phyloP scores from a whole-genome alignment of 345 rosid species.

The Euphorbia pulcherrima region DNA sequence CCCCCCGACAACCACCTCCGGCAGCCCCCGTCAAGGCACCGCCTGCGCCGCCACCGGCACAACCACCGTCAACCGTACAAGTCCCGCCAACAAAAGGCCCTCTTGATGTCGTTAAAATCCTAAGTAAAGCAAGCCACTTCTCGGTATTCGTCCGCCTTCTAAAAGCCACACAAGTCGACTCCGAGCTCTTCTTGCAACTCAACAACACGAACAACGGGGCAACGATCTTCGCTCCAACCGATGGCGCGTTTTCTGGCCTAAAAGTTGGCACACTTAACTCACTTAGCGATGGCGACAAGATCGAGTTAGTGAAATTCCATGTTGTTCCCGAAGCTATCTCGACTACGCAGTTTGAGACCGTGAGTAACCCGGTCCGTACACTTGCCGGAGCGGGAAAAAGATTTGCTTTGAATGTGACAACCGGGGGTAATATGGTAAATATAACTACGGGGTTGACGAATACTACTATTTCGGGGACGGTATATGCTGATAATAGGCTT shows the following conservation, averaged over 20 bases:
- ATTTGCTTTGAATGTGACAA: conserved; percentile 32
- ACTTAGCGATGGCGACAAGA: conserved; percentile 25
- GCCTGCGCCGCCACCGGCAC: neutral
- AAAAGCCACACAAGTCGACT: conserved; percentile 14
- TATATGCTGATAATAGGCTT: conserved; percentile 24
- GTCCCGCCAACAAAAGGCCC: neutral
- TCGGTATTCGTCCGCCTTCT: conserved; percentile 16
- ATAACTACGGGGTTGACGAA: conserved; percentile 30
- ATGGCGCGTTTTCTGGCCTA: conserved; percentile 20
- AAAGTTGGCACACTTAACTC: conserved; percentile 14
- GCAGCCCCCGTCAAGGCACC: conserved; percentile 1
- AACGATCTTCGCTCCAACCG: conserved; percentile 19
- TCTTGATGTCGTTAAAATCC: conserved; percentile 7
- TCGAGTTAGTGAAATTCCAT: conserved; percentile 35
- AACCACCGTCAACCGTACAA: neutral
- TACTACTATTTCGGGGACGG: conserved; percentile 26
- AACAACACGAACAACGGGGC: conserved; percentile 17
- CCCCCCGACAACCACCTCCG: neutral
- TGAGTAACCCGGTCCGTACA: conserved; percentile 38
- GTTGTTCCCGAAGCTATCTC: conserved; percentile 29
- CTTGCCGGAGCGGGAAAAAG: conserved; percentile 30
- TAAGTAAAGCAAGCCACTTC: conserved; percentile 13
- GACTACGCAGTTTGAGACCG: conserved; percentile 34
- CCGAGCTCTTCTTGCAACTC: conserved; percentile 10
- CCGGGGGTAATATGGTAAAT: conserved; percentile 9